These are phyloP conservation scores for Apiotrichum gamsii DNA, from an alignment of 1,284 basidiomycete genomes.

Conservation along the genomic window DNA sequence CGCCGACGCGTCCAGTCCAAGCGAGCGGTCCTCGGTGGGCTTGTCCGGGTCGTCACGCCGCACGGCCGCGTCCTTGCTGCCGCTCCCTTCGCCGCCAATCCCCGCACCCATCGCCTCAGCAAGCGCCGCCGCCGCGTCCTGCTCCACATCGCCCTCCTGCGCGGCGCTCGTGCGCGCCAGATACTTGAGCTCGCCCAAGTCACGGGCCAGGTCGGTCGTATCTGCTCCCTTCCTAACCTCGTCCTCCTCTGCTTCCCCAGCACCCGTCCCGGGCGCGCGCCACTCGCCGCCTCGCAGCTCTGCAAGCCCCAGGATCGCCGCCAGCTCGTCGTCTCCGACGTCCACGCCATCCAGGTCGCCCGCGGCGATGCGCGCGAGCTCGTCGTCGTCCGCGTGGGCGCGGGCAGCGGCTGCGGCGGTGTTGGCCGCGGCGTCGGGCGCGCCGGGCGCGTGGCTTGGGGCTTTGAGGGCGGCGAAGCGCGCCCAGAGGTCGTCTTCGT, in stretches of 20 bases:
- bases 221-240: no score
- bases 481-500: slow-evolving; percentile 10
- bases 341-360: slow-evolving; percentile 4
- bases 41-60: neutral
- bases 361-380: slow-evolving; percentile 26
- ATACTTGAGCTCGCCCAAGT: no score
- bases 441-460: neutral
- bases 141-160: slow-evolving; percentile 3
- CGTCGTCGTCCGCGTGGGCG: slow-evolving; percentile 21
- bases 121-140: slow-evolving; percentile 15
- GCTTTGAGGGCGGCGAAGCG: slow-evolving; percentile 9
- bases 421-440: neutral
- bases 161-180: no score
- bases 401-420: neutral
- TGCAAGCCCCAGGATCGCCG: slow-evolving; percentile 17
- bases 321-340: slow-evolving; percentile 14
- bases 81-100: neutral
- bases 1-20: neutral
- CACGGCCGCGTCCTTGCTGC: neutral
- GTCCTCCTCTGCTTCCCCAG: neutral
- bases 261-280: neutral
- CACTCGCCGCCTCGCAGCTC: slow-evolving; percentile 3
- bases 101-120: neutral
- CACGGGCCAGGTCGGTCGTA: no score
- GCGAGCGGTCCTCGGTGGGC: neutral